These are phyloP conservation scores for Starmerella asiatica DNA, from an alignment of 805 yeast species.

Conservation along the genomic window DNA sequence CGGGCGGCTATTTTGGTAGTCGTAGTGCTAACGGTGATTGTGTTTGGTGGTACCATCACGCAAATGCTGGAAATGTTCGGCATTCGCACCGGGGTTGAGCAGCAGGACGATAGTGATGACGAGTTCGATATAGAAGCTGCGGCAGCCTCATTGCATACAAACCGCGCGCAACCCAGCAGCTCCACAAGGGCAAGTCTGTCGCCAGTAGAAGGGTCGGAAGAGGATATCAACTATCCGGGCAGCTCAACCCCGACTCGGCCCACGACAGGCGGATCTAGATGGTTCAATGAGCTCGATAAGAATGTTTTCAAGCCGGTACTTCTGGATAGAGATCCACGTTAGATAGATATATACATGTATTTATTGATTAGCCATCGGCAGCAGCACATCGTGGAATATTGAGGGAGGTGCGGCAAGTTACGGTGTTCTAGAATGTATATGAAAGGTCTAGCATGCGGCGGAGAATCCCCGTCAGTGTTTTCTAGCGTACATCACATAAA, in stretches of 20 bases:
- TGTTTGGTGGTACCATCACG: slow-evolving; percentile 97
- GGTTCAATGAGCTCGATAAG: slow-evolving; percentile 92
- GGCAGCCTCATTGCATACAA: slow-evolving; percentile 19
- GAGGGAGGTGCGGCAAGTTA: too few relatives aligned
- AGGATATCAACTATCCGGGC: slow-evolving; percentile 26
- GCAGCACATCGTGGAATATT: too few relatives aligned
- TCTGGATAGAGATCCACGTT: slow-evolving; percentile 37
- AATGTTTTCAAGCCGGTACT: slow-evolving; percentile 85
- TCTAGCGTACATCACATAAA: too few relatives aligned
- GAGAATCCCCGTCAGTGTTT: too few relatives aligned
- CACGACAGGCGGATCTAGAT: slow-evolving; percentile 25
- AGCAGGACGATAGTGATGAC: slow-evolving; percentile 75
- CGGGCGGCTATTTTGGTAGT: slow-evolving; percentile 93
- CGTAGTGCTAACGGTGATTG: slow-evolving; percentile 87
- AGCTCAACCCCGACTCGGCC: slow-evolving; percentile 13
- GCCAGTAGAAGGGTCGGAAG: neutral
- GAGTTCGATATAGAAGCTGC: slow-evolving; percentile 80
- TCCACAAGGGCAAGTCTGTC: neutral
- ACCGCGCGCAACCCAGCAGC: neutral
- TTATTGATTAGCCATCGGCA: too few relatives aligned
- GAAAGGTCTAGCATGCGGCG: too few relatives aligned
- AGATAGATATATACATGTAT: neutral
- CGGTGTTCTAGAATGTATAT: too few relatives aligned
- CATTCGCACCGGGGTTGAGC: slow-evolving; percentile 80
- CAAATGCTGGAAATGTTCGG: slow-evolving; percentile 93